A percentile compares a stretch with the other conserved stretches of the same genome.
Evolutionary conservation across 2,329 filamentous ascomycete species (phyloP).

Genomic region (Hypoxylon sp.): DNA sequence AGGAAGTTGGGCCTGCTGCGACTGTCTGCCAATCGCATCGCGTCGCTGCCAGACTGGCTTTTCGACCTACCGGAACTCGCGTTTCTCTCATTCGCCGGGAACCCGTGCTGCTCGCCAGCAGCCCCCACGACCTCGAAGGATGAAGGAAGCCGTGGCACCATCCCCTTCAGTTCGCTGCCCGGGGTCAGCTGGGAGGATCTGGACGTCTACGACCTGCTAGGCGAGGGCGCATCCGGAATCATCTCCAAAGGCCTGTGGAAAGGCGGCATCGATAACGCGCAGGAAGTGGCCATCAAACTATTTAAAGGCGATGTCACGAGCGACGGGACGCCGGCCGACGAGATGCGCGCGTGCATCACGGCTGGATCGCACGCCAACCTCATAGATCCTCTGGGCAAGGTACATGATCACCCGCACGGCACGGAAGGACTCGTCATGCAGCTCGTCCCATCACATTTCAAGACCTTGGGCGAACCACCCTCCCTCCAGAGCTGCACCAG

Average conservation of each 20-base stretch:
- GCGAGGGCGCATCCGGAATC: conserved; percentile 60
- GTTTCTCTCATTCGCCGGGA: conserved; percentile 61
- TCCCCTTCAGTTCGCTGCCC: conserved; percentile 48
- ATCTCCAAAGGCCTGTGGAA: conserved; percentile 58
- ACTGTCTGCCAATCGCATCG: conserved; percentile 57
- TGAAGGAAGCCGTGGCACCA: conserved; percentile 15
- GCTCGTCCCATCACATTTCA: conserved; percentile 58
- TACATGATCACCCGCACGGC: conserved; percentile 56
- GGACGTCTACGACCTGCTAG: conserved; percentile 55
- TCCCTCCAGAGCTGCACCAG: conserved; percentile 60
- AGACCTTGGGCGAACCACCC: conserved; percentile 58
- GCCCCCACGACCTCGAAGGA: conserved; percentile 30
- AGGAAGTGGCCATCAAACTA: conserved; percentile 61
- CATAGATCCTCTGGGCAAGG: conserved; percentile 58
- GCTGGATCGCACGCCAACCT: conserved; percentile 61
- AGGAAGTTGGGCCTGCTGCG: conserved; percentile 58
- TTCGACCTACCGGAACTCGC: conserved; percentile 59
- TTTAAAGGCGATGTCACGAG: conserved; percentile 61
- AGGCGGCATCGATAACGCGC: conserved; percentile 41
- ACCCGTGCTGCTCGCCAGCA: conserved; percentile 54
- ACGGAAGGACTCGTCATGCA: conserved; percentile 60
- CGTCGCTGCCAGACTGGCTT: conserved; percentile 57
- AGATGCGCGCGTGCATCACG: conserved; percentile 60
- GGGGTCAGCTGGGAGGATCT: conserved; percentile 57
- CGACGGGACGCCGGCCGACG: conserved; percentile 61